phyloP scores from a whole-genome alignment of 108 stramenopile species.

The Fistulifera pelliculosa region DNA sequence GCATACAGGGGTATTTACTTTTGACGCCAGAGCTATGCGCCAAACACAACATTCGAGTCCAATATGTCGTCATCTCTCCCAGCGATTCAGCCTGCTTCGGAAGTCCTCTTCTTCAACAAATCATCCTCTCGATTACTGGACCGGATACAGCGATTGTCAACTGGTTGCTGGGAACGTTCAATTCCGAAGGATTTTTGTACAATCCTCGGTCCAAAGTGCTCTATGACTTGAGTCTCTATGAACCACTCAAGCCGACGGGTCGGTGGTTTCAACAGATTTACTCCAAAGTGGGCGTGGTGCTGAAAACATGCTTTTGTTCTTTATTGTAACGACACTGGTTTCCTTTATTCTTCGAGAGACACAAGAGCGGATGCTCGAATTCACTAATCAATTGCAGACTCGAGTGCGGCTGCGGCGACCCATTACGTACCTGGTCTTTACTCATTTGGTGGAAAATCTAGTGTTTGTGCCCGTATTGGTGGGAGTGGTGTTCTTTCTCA shows the following conservation, averaged over 20 bases:
- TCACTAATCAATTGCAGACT: slow-evolving; percentile 76
- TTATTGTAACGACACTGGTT: slow-evolving; percentile 83
- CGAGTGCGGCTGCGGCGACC: slow-evolving; percentile 41
- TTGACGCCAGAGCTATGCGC: slow-evolving; percentile 29
- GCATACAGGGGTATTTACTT: slow-evolving; percentile 44
- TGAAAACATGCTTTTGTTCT: slow-evolving; percentile 85
- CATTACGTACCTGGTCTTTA: slow-evolving; percentile 42
- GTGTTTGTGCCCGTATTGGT: slow-evolving; percentile 93
- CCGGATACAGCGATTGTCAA: slow-evolving; percentile 63
- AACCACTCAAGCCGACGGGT: background rate
- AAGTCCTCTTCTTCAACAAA: slow-evolving; percentile 55
- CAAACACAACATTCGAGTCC: slow-evolving; percentile 36
- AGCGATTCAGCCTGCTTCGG: slow-evolving; percentile 61
- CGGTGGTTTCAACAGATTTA: slow-evolving; percentile 3
- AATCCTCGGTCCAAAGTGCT: slow-evolving; percentile 24
- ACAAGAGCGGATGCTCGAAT: slow-evolving; percentile 94
- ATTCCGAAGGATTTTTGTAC: slow-evolving; percentile 33
- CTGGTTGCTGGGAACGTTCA: slow-evolving; percentile 43
- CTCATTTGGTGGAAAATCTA: slow-evolving; percentile 68
- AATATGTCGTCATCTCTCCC: slow-evolving; percentile 43
- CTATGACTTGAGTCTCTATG: slow-evolving; percentile 10
- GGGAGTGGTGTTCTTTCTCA: slow-evolving; percentile 89
- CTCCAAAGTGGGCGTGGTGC: slow-evolving; percentile 24
- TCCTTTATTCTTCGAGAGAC: slow-evolving; percentile 89
- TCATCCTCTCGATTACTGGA: slow-evolving; percentile 37